A percentile compares a stretch with the other conserved stretches of the same genome.
These are phyloP conservation scores for Fusarium succisae DNA, from an alignment of 2,329 filamentous ascomycete genomes.

Conservation along the genomic window DNA sequence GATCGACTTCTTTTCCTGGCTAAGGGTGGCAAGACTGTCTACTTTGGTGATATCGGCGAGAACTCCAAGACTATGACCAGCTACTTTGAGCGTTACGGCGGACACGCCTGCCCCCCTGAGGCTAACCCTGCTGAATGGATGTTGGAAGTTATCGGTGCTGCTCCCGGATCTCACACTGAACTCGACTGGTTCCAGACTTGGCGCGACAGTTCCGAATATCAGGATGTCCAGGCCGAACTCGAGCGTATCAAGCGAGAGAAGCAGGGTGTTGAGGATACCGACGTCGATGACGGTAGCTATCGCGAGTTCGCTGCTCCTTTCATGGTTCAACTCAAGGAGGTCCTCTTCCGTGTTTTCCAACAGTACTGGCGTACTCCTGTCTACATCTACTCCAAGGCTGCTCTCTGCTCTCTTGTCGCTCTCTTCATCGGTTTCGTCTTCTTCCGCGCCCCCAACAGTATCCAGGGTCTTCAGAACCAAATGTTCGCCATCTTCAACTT, in stretches of 20 bases:
- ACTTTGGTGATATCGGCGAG: slow-evolving; percentile 82
- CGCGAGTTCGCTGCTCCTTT: slow-evolving; percentile 86
- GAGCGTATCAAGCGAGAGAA: slow-evolving; percentile 64
- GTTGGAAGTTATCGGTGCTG: slow-evolving; percentile 70
- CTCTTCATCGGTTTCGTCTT: slow-evolving; percentile 88
- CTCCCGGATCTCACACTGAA: slow-evolving; percentile 70
- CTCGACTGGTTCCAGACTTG: slow-evolving; percentile 73
- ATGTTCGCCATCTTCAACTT: slow-evolving; percentile 89
- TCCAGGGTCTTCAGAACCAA: slow-evolving; percentile 85
- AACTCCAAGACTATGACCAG: slow-evolving; percentile 73
- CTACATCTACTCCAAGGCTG: slow-evolving; percentile 86
- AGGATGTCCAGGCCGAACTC: slow-evolving; percentile 65
- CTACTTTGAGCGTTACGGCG: slow-evolving; percentile 82
- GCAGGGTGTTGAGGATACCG: slow-evolving; percentile 42
- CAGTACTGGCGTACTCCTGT: slow-evolving; percentile 92
- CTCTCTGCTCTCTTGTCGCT: slow-evolving; percentile 70
- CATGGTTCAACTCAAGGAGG: slow-evolving; percentile 70
- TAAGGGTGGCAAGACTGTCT: slow-evolving; percentile 79
- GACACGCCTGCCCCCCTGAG: slow-evolving; percentile 68
- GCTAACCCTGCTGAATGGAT: slow-evolving; percentile 89
- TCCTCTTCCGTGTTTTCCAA: slow-evolving; percentile 80
- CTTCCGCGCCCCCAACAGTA: slow-evolving; percentile 74
- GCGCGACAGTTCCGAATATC: slow-evolving; percentile 66
- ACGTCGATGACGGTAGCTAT: slow-evolving; percentile 59
- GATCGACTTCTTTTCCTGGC: slow-evolving; percentile 82